Conservation (phyloP, 2,329 filamentous ascomycete species). For the Helotiales sp. region DNA sequence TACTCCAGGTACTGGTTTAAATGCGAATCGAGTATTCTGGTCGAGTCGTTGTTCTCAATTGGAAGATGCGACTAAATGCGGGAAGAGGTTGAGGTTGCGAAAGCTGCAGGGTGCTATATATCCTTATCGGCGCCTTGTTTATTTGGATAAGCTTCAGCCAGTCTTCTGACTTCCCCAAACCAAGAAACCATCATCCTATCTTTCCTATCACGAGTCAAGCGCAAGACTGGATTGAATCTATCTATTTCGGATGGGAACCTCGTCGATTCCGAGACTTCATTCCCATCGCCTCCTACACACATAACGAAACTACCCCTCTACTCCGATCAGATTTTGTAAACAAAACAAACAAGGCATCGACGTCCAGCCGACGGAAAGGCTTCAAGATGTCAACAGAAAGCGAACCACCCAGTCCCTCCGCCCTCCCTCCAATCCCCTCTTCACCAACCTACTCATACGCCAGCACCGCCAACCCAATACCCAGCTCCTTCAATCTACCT, state of each 20-base stretch:
- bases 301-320: neutral
- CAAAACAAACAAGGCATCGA: conserved; percentile 10
- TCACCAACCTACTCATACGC: conserved; percentile 68
- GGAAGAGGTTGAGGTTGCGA: neutral
- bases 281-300: neutral
- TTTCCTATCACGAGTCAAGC: conserved; percentile 10
- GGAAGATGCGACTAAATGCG: neutral
- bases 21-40: neutral
- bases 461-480: conserved; percentile 63
- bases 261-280: conserved; percentile 8
- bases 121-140: conserved; percentile 27
- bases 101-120: conserved; percentile 3
- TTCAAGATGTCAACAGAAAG: conserved; percentile 22
- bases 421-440: conserved; percentile 63
- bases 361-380: neutral
- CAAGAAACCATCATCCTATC: conserved; percentile 5
- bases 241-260: conserved; percentile 8
- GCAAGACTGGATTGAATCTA: neutral
- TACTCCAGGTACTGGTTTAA: too few relatives aligned
- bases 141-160: conserved; percentile 26
- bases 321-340: neutral
- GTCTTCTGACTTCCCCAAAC: conserved; percentile 22
- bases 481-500: conserved; percentile 62
- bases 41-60: neutral
- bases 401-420: conserved; percentile 52